These are phyloP conservation scores for Xylaria sp. DNA, from an alignment of 2,329 filamentous ascomycete genomes.

Conservation along the genomic window DNA sequence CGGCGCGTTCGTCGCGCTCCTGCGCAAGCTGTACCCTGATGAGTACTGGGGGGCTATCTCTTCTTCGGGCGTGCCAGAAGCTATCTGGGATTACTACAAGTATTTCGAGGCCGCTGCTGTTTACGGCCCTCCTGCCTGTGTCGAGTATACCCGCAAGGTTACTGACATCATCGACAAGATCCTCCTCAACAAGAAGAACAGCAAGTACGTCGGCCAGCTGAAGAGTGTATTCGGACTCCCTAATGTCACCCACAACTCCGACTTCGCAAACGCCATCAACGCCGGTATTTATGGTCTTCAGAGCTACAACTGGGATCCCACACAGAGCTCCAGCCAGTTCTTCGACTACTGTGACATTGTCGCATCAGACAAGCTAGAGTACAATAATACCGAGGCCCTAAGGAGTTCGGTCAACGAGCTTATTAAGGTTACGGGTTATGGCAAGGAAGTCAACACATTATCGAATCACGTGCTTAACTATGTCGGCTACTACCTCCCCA, in stretches of 20 bases:
- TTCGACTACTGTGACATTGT: constrained; percentile 62
- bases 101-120: constrained; percentile 64
- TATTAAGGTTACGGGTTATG: constrained; percentile 57
- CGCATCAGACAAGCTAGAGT: constrained; percentile 56
- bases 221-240: constrained; percentile 60
- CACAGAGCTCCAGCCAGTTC: constrained; percentile 55
- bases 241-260: constrained; percentile 57
- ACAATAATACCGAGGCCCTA: constrained; percentile 54
- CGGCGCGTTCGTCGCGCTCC: constrained; percentile 80
- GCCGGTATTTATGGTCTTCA: constrained; percentile 59
- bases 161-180: constrained; percentile 64
- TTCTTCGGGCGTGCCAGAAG: constrained; percentile 81
- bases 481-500: constrained; percentile 57
- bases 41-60: constrained; percentile 83
- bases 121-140: constrained; percentile 68
- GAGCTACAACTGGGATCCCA: constrained; percentile 65
- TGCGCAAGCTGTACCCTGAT: constrained; percentile 81
- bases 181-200: constrained; percentile 55
- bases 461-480: constrained; percentile 63
- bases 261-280: constrained; percentile 60
- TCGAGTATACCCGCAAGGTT: constrained; percentile 70
- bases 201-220: constrained; percentile 56
- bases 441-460: constrained; percentile 52
- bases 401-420: constrained; percentile 53
- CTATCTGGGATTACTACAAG: constrained; percentile 81